A percentile compares a stretch with the other conserved stretches of the same genome.
Evolutionary conservation across 768 basidiomycete species (phyloP).

Genomic region (Rhodocollybia butyracea): DNA sequence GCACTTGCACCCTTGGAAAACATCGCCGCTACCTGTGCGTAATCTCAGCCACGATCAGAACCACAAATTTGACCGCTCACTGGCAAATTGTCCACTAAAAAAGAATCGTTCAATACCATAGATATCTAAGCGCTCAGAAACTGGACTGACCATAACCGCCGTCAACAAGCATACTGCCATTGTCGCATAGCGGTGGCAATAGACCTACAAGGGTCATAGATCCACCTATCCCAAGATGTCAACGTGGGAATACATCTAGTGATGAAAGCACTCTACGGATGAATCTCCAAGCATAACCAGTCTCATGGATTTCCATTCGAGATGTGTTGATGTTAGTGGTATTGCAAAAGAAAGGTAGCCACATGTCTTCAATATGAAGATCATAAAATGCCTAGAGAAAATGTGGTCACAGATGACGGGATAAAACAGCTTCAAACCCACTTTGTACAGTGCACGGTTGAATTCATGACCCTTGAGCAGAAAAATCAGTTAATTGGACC

Average conservation of each 20-base stretch:
- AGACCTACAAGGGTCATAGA: constrained; percentile 98
- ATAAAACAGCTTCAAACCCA: constrained; percentile 16
- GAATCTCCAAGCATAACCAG: constrained; percentile 97
- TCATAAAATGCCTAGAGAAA: constrained; percentile 76
- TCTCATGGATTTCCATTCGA: constrained; percentile 95
- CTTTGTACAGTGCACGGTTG: constrained; percentile 93
- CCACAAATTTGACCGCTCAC: constrained; percentile 35
- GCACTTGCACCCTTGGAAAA: constrained; percentile 85
- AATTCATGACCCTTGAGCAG: constrained; percentile 83
- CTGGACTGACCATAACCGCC: constrained; percentile 78
- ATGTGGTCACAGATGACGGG: not conserved
- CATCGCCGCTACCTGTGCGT: constrained; percentile 80
- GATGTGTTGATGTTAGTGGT: constrained; percentile 96
- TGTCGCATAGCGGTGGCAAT: constrained; percentile 90
- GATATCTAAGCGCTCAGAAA: not conserved
- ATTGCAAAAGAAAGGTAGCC: constrained; percentile 98
- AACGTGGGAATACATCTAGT: not conserved
- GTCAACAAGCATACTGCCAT: constrained; percentile 89
- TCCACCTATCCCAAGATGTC: constrained; percentile 51
- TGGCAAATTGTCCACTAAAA: constrained; percentile 82
- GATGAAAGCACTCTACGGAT: constrained; percentile 53
- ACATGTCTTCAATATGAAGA: constrained; percentile 96
- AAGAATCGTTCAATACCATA: not conserved
- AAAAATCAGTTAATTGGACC: constrained; percentile 1
- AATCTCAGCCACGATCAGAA: constrained; percentile 2